Conservation (phyloP, 495 filamentous ascomycete genomes). For the Lindgomyces ingoldianus region DNA sequence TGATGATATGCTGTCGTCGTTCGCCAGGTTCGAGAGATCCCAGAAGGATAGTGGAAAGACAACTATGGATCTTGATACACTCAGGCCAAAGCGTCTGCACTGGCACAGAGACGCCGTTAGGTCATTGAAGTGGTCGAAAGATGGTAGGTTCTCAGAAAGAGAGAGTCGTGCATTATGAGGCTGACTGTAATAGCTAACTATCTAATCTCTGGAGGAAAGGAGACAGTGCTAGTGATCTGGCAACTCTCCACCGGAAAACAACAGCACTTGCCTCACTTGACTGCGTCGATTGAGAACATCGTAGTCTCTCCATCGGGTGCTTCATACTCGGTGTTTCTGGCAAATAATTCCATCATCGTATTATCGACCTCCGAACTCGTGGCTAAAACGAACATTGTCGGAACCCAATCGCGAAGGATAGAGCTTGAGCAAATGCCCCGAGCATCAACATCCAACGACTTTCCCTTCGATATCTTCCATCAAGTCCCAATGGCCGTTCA, state of each 20-base stretch:
- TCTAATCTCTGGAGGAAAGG: slow-evolving; percentile 85
- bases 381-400: slow-evolving; percentile 76
- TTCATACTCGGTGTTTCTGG: slow-evolving; percentile 77
- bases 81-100: slow-evolving; percentile 55
- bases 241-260: slow-evolving; percentile 82
- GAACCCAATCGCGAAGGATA: slow-evolving; percentile 63
- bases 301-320: slow-evolving; percentile 76
- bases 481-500: slow-evolving; percentile 55
- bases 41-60: slow-evolving; percentile 22
- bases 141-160: slow-evolving; percentile 63
- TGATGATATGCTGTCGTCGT: slow-evolving; percentile 64
- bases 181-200: slow-evolving; percentile 72
- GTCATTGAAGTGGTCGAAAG: slow-evolving; percentile 81
- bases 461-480: slow-evolving; percentile 7
- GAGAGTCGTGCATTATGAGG: not conserved
- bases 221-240: slow-evolving; percentile 93
- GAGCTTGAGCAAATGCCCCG: slow-evolving; percentile 63
- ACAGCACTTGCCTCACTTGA: slow-evolving; percentile 84
- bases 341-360: slow-evolving; percentile 87
- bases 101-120: slow-evolving; percentile 88
- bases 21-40: slow-evolving; percentile 48
- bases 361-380: slow-evolving; percentile 84
- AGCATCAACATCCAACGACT: slow-evolving; percentile 62
- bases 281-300: slow-evolving; percentile 77
- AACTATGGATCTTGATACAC: not conserved